A percentile compares a stretch with the other conserved stretches of the same genome.
Conservation (phyloP, 179 eudicot species). For the Spergularia azorica region DNA sequence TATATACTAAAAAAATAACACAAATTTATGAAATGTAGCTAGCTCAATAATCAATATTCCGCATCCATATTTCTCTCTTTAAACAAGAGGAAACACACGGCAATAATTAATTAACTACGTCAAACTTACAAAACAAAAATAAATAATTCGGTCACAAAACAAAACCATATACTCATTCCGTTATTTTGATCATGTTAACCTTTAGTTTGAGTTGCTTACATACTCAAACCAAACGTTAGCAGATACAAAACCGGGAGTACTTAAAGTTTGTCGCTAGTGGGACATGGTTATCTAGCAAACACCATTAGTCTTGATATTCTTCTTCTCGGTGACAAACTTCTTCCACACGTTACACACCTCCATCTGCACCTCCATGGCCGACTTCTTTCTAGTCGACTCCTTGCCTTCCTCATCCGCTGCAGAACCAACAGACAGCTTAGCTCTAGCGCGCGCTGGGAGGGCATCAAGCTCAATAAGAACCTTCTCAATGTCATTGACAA, state of each 20-base stretch:
- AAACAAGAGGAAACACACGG: not conserved
- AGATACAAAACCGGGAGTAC: too few species aligned
- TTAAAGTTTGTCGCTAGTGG: not conserved
- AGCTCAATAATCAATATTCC: too few species aligned
- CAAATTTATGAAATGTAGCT: too few species aligned
- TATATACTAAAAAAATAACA: too few species aligned
- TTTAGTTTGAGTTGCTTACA: too few species aligned
- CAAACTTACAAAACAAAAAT: not conserved
- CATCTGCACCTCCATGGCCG: slow-evolving; percentile 34
- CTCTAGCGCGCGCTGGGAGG: slow-evolving; percentile 36
- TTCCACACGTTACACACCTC: slow-evolving; percentile 41
- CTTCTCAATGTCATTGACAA: slow-evolving; percentile 30
- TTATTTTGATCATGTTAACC: too few species aligned
- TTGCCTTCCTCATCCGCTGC: not conserved
- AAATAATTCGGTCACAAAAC: too few species aligned
- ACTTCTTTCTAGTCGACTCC: slow-evolving; percentile 24
- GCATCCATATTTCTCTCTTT: too few species aligned
- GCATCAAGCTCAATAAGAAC: slow-evolving; percentile 34
- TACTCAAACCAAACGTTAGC: too few species aligned
- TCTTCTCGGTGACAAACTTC: slow-evolving; percentile 39
- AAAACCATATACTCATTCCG: too few species aligned
- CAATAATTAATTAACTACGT: too few species aligned
- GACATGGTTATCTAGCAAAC: slow-evolving; percentile 27
- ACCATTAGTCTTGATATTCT: slow-evolving; percentile 28
- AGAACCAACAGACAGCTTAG: slow-evolving; percentile 19